Conservation (phyloP, 768 basidiomycete genomes). For the Termitomyces sp. region DNA sequence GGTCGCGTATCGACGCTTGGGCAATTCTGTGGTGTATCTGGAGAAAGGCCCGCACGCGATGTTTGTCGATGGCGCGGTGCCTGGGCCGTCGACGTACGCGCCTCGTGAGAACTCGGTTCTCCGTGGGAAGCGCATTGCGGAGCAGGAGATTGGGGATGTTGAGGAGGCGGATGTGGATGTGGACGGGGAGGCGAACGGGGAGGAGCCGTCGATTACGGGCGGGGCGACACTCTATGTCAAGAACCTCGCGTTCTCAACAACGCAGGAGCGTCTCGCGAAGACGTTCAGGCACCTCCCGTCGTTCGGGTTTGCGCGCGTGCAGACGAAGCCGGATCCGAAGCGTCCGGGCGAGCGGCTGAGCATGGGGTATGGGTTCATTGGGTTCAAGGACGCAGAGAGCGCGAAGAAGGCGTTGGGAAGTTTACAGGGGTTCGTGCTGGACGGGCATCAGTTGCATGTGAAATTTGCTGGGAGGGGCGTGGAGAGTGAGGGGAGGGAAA, state of each 20-base stretch:
- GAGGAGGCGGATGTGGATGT: conserved; percentile 30
- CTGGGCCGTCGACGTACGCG: conserved; percentile 10
- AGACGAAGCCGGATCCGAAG: conserved; percentile 88
- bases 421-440: conserved; percentile 78
- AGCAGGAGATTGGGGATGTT: conserved; percentile 25
- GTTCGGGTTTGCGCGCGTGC: conserved; percentile 85
- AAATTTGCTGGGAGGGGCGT: conserved; percentile 86
- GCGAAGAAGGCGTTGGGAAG: conserved; percentile 74
- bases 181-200: conserved; percentile 30
- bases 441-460: conserved; percentile 81
- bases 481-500: conserved; percentile 35
- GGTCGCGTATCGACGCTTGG: conserved; percentile 83
- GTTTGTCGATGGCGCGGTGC: conserved; percentile 50
- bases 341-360: conserved; percentile 61
- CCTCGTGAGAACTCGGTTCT: conserved; percentile 9
- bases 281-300: conserved; percentile 73
- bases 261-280: conserved; percentile 62
- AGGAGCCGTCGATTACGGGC: conserved; percentile 42
- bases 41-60: conserved; percentile 89
- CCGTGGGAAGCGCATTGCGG: conserved; percentile 38
- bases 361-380: conserved; percentile 97
- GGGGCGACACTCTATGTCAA: conserved; percentile 92
- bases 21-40: conserved; percentile 87
- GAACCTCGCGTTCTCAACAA: conserved; percentile 93
- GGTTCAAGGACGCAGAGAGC: conserved; percentile 72